Conservation (phyloP, 2,329 filamentous ascomycete species). For the Calonectria ilicicola region DNA sequence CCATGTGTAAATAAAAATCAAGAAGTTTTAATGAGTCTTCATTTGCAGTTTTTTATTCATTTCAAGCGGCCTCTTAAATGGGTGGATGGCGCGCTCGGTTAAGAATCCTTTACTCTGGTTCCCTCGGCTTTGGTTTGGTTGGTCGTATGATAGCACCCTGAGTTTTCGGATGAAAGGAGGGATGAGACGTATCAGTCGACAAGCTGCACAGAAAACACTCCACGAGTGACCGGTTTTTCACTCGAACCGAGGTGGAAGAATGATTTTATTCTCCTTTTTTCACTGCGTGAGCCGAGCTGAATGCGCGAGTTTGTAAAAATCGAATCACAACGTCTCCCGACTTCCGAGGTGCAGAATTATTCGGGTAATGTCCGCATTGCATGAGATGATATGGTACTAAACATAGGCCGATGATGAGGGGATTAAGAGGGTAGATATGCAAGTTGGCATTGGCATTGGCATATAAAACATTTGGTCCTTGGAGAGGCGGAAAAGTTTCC, state of each 20-base stretch:
- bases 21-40: neutral
- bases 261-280: neutral
- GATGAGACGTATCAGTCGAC: neutral
- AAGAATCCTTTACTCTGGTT: neutral
- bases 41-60: neutral
- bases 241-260: neutral
- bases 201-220: neutral
- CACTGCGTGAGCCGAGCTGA: neutral
- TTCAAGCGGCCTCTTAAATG: neutral
- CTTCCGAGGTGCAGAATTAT: neutral
- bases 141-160: slow-evolving; percentile 5
- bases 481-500: neutral
- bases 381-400: neutral
- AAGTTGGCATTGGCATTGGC: neutral
- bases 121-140: neutral
- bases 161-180: slow-evolving; percentile 5
- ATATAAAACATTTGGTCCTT: neutral
- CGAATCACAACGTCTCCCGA: neutral
- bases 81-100: neutral
- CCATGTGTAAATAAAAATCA: neutral
- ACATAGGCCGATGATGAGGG: neutral
- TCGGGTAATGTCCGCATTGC: slow-evolving; percentile 1
- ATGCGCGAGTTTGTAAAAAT: neutral
- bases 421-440: neutral
- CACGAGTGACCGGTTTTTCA: neutral